phyloP scores from a whole-genome alignment of 345 rosid genomes.

The Syzygium grande region DNA sequence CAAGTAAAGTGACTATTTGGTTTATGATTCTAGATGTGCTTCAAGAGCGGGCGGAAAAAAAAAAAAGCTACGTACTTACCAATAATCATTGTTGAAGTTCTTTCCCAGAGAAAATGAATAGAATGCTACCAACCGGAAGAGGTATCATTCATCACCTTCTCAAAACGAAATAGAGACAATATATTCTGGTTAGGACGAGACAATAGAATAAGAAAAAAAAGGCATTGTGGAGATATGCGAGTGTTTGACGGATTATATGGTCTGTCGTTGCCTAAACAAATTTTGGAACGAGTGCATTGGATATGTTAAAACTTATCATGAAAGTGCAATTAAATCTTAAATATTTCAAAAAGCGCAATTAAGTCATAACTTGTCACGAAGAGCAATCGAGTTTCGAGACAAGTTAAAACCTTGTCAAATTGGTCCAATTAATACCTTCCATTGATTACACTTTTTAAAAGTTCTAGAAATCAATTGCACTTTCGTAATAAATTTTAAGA shows the following conservation, averaged over 20 bases:
- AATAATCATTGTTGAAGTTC: not conserved
- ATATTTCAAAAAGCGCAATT: no score
- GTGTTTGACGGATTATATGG: rapidly evolving
- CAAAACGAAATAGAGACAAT: not conserved
- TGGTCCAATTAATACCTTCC: no score
- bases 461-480: no score
- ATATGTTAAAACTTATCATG: no score
- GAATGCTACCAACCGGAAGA: not conserved
- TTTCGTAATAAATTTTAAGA: no score
- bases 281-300: no score
- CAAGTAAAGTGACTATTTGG: not conserved
- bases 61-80: not conserved
- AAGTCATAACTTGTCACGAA: no score
- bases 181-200: not conserved
- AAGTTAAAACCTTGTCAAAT: no score
- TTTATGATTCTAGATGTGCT: not conserved
- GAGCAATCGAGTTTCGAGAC: no score
- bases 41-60: not conserved
- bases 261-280: not conserved
- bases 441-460: no score
- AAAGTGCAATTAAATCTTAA: no score
- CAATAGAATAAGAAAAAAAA: not conserved
- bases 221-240: not conserved
- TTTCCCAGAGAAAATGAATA: not conserved
- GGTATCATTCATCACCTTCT: not conserved